Conservation (phyloP, 1,284 basidiomycete genomes). For the Heterobasidion irregulare region DNA sequence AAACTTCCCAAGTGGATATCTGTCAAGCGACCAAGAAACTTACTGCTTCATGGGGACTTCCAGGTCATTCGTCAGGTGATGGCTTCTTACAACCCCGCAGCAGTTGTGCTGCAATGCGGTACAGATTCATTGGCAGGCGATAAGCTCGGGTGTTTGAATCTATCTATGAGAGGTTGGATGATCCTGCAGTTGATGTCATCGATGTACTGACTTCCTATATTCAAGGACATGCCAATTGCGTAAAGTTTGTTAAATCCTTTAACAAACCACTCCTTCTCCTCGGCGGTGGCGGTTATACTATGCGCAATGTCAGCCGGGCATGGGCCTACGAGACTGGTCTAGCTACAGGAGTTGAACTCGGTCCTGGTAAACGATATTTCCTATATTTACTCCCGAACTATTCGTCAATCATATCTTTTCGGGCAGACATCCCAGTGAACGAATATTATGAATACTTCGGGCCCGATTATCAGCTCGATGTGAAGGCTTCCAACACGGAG, state of each 20-base stretch:
- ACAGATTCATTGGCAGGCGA: constrained; percentile 98
- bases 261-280: constrained; percentile 88
- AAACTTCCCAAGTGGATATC: background rate
- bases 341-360: constrained; percentile 92
- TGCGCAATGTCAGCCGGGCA: constrained; percentile 93
- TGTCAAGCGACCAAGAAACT: background rate
- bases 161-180: constrained; percentile 86
- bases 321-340: constrained; percentile 99
- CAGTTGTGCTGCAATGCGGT: constrained; percentile 96
- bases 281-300: constrained; percentile 98
- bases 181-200: background rate
- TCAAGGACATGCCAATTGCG: constrained; percentile 91
- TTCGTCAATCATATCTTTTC: background rate
- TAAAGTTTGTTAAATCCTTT: constrained; percentile 96
- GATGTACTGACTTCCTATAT: background rate
- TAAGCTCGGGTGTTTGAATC: constrained; percentile 92
- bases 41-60: background rate
- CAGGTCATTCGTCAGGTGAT: constrained; percentile 94
- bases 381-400: background rate
- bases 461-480: constrained; percentile 96
- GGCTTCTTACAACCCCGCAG: constrained; percentile 92
- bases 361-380: constrained; percentile 46
- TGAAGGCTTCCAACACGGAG: constrained; percentile 92
- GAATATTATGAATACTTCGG: constrained; percentile 99
- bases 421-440: constrained; percentile 85